These are phyloP conservation scores for Drechslerella coelobrocha DNA, from an alignment of 2,329 filamentous ascomycete genomes.

Conservation along the genomic window DNA sequence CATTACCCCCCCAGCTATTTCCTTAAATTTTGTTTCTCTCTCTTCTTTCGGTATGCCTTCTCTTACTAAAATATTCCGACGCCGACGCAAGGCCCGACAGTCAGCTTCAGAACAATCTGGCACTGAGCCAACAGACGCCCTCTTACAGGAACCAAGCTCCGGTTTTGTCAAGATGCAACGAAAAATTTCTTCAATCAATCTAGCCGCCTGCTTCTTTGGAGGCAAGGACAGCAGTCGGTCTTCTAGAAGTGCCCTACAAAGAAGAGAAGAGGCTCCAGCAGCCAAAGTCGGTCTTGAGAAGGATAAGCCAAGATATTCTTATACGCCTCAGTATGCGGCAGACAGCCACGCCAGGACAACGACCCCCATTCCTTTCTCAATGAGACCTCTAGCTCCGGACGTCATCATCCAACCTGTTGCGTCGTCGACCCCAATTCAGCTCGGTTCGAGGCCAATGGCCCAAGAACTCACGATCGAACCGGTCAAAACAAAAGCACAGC, in stretches of 20 bases:
- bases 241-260: slow-evolving; percentile 17
- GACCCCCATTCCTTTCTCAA: slow-evolving; percentile 28
- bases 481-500: slow-evolving; percentile 10
- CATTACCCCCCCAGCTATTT: slow-evolving; percentile 3
- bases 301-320: slow-evolving; percentile 35
- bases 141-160: slow-evolving; percentile 36
- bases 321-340: slow-evolving; percentile 35
- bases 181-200: slow-evolving; percentile 27
- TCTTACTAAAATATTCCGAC: slow-evolving; percentile 45
- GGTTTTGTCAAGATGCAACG: slow-evolving; percentile 37
- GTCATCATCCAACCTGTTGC: slow-evolving; percentile 12
- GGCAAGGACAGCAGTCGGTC: slow-evolving; percentile 19
- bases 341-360: slow-evolving; percentile 40
- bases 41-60: slow-evolving; percentile 22
- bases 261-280: slow-evolving; percentile 8
- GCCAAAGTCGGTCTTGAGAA: slow-evolving; percentile 2
- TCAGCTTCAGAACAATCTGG: neutral
- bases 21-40: slow-evolving; percentile 4
- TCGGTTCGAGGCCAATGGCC: slow-evolving; percentile 23
- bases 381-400: slow-evolving; percentile 29
- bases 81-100: slow-evolving; percentile 32
- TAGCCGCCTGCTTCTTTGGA: slow-evolving; percentile 27
- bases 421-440: slow-evolving; percentile 7
- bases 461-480: slow-evolving; percentile 37
- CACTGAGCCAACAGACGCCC: slow-evolving; percentile 26